phyloP scores from a whole-genome alignment of 202 grass and related monocot species.

The Hordeum pubiflorum region DNA sequence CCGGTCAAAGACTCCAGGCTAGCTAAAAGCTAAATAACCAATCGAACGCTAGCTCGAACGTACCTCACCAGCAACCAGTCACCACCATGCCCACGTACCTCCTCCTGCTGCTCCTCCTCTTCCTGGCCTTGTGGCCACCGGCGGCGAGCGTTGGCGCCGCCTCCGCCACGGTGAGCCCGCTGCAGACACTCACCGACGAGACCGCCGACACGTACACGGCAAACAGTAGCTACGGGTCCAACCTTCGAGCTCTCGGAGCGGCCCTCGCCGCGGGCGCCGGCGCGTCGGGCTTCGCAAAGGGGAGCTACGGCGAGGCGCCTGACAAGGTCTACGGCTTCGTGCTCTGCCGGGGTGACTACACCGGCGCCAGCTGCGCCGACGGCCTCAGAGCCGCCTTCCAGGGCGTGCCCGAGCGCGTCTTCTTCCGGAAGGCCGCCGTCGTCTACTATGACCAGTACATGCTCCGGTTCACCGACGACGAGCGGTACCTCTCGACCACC shows the following conservation, averaged over 20 bases:
- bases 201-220: background rate
- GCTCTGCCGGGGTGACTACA: conserved; percentile 38
- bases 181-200: background rate
- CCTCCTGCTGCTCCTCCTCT: background rate
- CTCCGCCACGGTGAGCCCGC: background rate
- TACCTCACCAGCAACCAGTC: too few relatives aligned
- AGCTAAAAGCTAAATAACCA: background rate
- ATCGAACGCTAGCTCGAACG: background rate
- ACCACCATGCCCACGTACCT: background rate
- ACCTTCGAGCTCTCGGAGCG: background rate
- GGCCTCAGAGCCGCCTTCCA: background rate
- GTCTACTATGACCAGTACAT: conserved; percentile 31
- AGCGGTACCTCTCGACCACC: background rate
- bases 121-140: background rate
- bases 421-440: background rate
- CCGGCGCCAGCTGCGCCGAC: background rate
- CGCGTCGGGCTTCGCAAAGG: conserved; percentile 5
- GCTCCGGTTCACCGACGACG: conserved; percentile 21
- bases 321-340: conserved; percentile 1
- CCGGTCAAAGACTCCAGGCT: background rate
- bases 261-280: background rate
- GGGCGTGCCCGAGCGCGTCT: background rate
- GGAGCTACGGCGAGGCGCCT: background rate
- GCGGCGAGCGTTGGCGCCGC: background rate
- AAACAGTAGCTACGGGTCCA: conserved; percentile 29